These are phyloP conservation scores for Aspergillus haitiensis DNA, from an alignment of 495 filamentous ascomycete species.

Conservation along the genomic window DNA sequence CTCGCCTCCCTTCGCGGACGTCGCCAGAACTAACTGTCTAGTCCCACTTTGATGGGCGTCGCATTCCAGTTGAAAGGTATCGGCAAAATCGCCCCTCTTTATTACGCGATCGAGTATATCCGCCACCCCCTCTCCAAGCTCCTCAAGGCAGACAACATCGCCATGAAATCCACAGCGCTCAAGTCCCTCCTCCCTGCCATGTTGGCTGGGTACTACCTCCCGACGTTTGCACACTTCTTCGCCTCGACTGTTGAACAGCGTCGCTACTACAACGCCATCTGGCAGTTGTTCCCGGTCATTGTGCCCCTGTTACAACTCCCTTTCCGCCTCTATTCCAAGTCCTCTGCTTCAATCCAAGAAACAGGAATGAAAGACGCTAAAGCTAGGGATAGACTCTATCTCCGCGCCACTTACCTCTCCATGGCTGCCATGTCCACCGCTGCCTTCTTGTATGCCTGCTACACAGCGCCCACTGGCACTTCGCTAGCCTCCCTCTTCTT, in stretches of 20 bases:
- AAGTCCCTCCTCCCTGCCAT: constrained; percentile 13
- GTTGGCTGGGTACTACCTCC: constrained; percentile 18
- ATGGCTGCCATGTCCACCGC: constrained; percentile 12
- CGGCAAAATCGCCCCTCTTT: constrained; percentile 22
- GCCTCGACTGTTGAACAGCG: constrained; percentile 15
- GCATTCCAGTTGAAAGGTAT: constrained; percentile 21
- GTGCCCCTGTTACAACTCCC: constrained; percentile 21
- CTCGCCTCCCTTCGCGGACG: not conserved
- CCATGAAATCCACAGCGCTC: not conserved
- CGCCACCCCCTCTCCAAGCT: constrained; percentile 5
- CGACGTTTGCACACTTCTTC: constrained; percentile 18
- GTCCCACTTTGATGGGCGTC: constrained; percentile 17
- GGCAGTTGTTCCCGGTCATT: constrained; percentile 27
- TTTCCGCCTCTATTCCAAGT: not conserved
- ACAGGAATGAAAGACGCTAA: not conserved
- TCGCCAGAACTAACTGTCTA: not conserved
- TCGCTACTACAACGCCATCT: constrained; percentile 20
- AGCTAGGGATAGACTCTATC: not conserved
- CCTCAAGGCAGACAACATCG: constrained; percentile 5
- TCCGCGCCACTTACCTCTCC: constrained; percentile 6
- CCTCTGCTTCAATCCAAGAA: not conserved
- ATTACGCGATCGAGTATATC: constrained; percentile 23
- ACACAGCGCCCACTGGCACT: constrained; percentile 1
- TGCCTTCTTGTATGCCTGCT: constrained; percentile 15
- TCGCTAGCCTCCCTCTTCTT: constrained; percentile 13